phyloP scores from a whole-genome alignment of 2,329 filamentous ascomycete genomes.

The Penicillium griseofulvum region DNA sequence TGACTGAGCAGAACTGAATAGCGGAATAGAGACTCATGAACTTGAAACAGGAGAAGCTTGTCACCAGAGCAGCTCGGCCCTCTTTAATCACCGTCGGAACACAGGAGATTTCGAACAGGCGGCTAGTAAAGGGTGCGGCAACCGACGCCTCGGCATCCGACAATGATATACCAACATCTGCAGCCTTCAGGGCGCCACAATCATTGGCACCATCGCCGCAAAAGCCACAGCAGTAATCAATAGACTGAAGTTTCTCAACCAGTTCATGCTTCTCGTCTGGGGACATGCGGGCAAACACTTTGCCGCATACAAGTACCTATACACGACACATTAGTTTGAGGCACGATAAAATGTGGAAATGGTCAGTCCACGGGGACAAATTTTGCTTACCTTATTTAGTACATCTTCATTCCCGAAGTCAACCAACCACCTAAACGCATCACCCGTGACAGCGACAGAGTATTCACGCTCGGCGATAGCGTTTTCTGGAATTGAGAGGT shows the following conservation, averaged over 20 bases:
- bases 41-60: constrained; percentile 98
- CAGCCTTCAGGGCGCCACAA: constrained; percentile 92
- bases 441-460: constrained; percentile 82
- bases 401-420: constrained; percentile 83
- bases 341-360: not conserved
- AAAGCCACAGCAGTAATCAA: constrained; percentile 93
- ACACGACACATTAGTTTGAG: not conserved
- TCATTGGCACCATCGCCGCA: constrained; percentile 98
- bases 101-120: constrained; percentile 93
- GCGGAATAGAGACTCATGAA: constrained; percentile 99
- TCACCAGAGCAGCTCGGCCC: constrained; percentile 91
- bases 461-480: constrained; percentile 80
- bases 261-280: constrained; percentile 98
- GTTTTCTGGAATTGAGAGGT: constrained; percentile 82
- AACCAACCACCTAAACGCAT: constrained; percentile 94
- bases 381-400: constrained; percentile 60
- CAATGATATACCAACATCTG: constrained; percentile 93
- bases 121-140: constrained; percentile 94
- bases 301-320: constrained; percentile 83
- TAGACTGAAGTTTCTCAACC: constrained; percentile 92
- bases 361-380: not conserved
- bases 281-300: constrained; percentile 97
- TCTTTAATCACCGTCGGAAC: constrained; percentile 92
- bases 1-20: constrained; percentile 98
- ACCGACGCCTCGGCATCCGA: constrained; percentile 97